Evolutionary conservation across 2,329 filamentous ascomycete species (phyloP), one percentile per base, ranked within the genome.

Genomic region (Huntiella abstrusa): DNA sequence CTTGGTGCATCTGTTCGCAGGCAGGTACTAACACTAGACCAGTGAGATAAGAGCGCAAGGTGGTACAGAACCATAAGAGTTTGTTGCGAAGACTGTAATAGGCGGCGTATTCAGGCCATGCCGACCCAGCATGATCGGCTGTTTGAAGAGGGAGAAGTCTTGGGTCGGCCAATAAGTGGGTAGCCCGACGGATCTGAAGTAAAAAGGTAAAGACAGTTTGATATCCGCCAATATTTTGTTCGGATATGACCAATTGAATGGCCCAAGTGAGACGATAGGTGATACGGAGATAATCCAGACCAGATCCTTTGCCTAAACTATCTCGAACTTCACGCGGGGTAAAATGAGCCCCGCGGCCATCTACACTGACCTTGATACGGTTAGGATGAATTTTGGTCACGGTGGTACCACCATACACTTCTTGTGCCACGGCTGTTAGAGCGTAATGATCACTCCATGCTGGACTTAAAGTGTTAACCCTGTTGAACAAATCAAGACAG

Each of bases 361-460:
- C 66, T 2, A 71, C 69, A 13, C 65, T 69, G 16, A 83, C 71
- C 2, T 73, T 69, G 6, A 94, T 61, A 15, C 74, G 72, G 42
- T 77, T 71, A 2, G 67, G 54, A 46, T 85, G 73, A 1, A 83
- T 60, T 1, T 33, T 42, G 1, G 83, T 60, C 5, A 35, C 12
- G 1, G 41, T 43, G 13, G 64, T 62, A 0, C 61, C 53, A 1
- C 73, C 68, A 57, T 85, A 86, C 0, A 81, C 76, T 47, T 78
- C 77, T 49, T 85, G 81, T 1, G 80, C 77, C 2, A 85, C 62
- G 53, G 87, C 83, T 0, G 82, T 91, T 22, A 95, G 64, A 1
- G 81, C 69, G 55, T 88, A 93, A 15, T 77, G 74, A 58, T 95
- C 85, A 51, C 80, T 78, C 87, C 86, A 95, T 33, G 63, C 64